phyloP scores from a whole-genome alignment of 2,329 filamentous ascomycete species.

The Sphaerulina populicola region DNA sequence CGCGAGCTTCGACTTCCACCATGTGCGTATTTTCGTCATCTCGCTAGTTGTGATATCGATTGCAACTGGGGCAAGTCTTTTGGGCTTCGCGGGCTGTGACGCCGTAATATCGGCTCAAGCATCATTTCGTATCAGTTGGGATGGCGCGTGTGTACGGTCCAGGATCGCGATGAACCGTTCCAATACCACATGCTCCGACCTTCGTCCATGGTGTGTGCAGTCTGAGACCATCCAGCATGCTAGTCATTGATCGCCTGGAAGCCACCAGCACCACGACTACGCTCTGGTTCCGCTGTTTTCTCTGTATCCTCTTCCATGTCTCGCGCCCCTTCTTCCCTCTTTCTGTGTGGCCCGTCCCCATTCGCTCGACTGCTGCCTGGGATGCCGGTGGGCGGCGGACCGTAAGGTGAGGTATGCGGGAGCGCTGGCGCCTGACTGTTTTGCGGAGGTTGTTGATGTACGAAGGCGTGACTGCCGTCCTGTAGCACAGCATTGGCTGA shows the following conservation, averaged over 20 bases:
- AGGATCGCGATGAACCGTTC: no score
- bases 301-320: slow-evolving; percentile 5
- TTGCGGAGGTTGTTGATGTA: neutral
- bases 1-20: no score
- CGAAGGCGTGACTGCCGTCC: slow-evolving; percentile 11
- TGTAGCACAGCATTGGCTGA: slow-evolving; percentile 12
- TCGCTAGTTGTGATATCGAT: no score
- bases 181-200: no score
- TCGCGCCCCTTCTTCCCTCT: slow-evolving; percentile 2
- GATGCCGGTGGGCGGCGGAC: slow-evolving; percentile 15
- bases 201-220: no score
- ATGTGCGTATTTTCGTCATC: no score
- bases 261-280: neutral
- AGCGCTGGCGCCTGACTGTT: slow-evolving; percentile 13
- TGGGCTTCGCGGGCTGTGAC: no score
- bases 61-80: no score
- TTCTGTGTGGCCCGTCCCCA: neutral
- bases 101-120: no score
- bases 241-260: slow-evolving; percentile 12
- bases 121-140: no score
- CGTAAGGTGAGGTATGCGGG: slow-evolving; percentile 19
- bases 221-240: neutral
- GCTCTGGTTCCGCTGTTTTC: neutral
- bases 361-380: slow-evolving; percentile 9
- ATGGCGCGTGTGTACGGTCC: no score